phyloP scores from a whole-genome alignment of 108 stramenopile genomes.

The Seminavis robusta region DNA sequence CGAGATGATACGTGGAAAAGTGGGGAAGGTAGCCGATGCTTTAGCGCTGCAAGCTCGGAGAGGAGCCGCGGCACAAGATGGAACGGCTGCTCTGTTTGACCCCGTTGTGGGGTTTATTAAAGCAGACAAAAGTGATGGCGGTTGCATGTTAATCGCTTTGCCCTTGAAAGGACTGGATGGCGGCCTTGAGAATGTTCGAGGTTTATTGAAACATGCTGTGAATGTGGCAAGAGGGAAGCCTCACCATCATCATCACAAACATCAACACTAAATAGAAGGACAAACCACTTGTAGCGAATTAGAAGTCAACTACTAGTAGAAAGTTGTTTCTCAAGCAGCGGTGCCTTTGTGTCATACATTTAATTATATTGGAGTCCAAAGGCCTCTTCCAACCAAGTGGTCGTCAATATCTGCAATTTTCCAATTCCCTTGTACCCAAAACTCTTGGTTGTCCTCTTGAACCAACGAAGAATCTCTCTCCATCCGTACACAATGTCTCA shows the following conservation, averaged over 20 bases:
- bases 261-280: too few relatives aligned
- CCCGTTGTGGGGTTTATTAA: conserved; percentile 54
- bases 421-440: conserved; percentile 46
- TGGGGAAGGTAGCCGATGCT: conserved; percentile 46
- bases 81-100: conserved; percentile 61
- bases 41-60: conserved; percentile 55
- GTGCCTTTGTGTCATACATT: too few relatives aligned
- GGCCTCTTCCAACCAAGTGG: too few relatives aligned
- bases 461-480: conserved; percentile 20
- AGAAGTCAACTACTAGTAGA: too few relatives aligned
- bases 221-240: conserved; percentile 24
- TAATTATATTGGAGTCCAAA: too few relatives aligned
- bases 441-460: conserved; percentile 5
- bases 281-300: too few relatives aligned
- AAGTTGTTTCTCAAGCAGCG: too few relatives aligned
- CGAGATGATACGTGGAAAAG: conserved; percentile 16
- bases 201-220: conserved; percentile 46
- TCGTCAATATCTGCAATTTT: conserved; percentile 69
- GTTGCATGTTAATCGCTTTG: conserved; percentile 47
- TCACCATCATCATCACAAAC: conserved; percentile 22
- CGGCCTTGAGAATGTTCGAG: conserved; percentile 45
- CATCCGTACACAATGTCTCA: conserved; percentile 49
- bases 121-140: conserved; percentile 8
- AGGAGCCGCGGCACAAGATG: conserved; percentile 49
- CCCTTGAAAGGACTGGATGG: conserved; percentile 51